These are phyloP conservation scores for Xylariaceae sp. DNA, from an alignment of 2,329 filamentous ascomycete species.

Conservation along the genomic window DNA sequence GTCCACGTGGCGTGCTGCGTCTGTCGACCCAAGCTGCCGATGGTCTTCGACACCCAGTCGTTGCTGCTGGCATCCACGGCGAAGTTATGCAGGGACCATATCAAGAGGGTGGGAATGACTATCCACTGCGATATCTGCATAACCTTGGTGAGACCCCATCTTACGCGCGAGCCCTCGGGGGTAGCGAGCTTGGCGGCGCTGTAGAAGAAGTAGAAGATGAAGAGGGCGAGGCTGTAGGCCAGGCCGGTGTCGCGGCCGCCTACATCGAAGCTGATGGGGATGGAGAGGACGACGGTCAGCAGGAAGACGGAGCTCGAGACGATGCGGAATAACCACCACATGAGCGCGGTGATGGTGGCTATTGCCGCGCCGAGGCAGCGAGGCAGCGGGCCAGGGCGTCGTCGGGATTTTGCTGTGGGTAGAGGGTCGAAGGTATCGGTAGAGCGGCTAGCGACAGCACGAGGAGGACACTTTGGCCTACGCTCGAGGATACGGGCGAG, in stretches of 20 bases:
- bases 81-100: constrained; percentile 95
- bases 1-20: constrained; percentile 61
- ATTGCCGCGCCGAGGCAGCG: constrained; percentile 33
- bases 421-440: no score
- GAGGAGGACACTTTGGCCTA: constrained; percentile 1
- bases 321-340: constrained; percentile 80
- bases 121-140: constrained; percentile 81
- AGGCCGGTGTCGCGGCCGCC: constrained; percentile 91
- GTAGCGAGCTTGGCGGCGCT: constrained; percentile 78
- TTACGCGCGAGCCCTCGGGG: constrained; percentile 72
- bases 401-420: neutral
- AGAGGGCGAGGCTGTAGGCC: constrained; percentile 86
- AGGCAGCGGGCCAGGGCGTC: constrained; percentile 31
- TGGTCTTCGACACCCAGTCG: constrained; percentile 80
- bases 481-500: neutral
- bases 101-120: constrained; percentile 79
- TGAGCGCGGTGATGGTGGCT: constrained; percentile 50
- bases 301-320: constrained; percentile 82
- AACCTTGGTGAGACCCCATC: constrained; percentile 66
- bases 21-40: constrained; percentile 61
- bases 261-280: constrained; percentile 96
- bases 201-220: constrained; percentile 87
- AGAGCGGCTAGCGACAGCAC: neutral
- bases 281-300: constrained; percentile 87
- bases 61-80: constrained; percentile 78